phyloP scores from a whole-genome alignment of 83 land plant genomes.

The Larix sibirica region DNA sequence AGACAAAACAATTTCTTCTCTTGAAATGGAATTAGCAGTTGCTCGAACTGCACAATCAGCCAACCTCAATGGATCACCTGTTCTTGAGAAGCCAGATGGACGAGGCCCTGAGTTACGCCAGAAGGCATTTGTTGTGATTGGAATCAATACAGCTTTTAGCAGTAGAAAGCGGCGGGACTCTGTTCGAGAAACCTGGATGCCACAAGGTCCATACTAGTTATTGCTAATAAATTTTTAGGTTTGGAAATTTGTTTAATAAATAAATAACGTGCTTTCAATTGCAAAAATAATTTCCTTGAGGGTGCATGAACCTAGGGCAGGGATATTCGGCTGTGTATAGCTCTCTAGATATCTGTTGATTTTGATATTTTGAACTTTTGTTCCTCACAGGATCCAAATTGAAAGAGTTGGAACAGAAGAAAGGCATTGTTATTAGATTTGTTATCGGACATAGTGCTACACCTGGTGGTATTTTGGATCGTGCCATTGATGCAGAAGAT shows the following conservation, averaged over 20 bases:
- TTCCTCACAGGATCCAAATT: slow-evolving; percentile 30
- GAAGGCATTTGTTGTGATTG: slow-evolving; percentile 64
- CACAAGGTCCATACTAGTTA: slow-evolving; percentile 29
- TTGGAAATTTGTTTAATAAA: neutral
- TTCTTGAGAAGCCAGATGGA: neutral
- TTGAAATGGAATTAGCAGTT: slow-evolving; percentile 64
- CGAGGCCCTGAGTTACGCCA: slow-evolving; percentile 10
- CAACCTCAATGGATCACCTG: neutral
- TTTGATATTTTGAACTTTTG: no score
- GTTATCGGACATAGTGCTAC: slow-evolving; percentile 69
- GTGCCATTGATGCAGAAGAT: slow-evolving; percentile 61
- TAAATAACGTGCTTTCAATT: neutral
- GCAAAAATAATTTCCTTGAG: neutral
- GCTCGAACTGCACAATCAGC: slow-evolving; percentile 22
- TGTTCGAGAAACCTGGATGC: slow-evolving; percentile 64
- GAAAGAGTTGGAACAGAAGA: slow-evolving; percentile 51
- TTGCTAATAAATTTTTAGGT: neutral
- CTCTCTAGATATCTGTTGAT: no score
- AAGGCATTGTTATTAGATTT: slow-evolving; percentile 65
- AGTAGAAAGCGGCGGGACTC: slow-evolving; percentile 59
- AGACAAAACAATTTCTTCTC: slow-evolving; percentile 45
- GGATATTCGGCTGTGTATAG: no score
- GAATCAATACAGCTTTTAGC: slow-evolving; percentile 66
- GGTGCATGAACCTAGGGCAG: no score
- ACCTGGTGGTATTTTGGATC: slow-evolving; percentile 49